These are phyloP conservation scores for Corylus heterophylla DNA, from an alignment of 306 rosid genomes.

Conservation along the genomic window DNA sequence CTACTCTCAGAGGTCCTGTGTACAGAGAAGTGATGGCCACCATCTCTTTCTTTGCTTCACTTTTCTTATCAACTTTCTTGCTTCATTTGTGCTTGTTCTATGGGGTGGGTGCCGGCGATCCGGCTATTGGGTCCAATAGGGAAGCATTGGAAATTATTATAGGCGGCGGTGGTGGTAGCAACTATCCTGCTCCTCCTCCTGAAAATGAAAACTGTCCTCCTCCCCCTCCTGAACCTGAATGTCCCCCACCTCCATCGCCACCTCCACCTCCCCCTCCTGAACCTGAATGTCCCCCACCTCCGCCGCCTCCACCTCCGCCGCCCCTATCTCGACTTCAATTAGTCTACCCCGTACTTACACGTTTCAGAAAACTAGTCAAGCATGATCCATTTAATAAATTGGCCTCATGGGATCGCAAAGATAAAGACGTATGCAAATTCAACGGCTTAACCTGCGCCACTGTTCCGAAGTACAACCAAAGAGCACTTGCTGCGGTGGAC, in stretches of 20 bases:
- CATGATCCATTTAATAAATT: slow-evolving; percentile 7
- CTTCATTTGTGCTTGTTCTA: slow-evolving; percentile 2
- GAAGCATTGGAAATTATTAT: slow-evolving; percentile 44
- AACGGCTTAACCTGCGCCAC: slow-evolving; percentile 29
- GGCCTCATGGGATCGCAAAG: neutral
- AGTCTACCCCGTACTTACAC: slow-evolving; percentile 25
- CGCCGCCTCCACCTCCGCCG: neutral
- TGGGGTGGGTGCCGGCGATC: neutral
- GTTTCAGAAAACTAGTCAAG: neutral
- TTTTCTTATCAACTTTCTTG: slow-evolving; percentile 22
- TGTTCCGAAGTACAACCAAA: neutral
- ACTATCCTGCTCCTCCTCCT: slow-evolving; percentile 42
- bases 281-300: no score
- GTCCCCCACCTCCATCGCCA: neutral
- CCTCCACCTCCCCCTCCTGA: neutral
- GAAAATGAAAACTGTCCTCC: slow-evolving; percentile 5
- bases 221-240: slow-evolving; percentile 24
- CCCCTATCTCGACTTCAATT: neutral
- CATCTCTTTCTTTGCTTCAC: slow-evolving; percentile 18
- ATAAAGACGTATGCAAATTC: neutral
- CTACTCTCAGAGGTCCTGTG: neutral
- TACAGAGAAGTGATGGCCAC: slow-evolving; percentile 24
- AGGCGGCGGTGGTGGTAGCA: slow-evolving; percentile 33
- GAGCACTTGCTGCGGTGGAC: slow-evolving; percentile 46
- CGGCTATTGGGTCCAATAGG: slow-evolving; percentile 23